Percentiles rank a stretch among this genome's conserved stretches.
Conservation (phyloP, 495 filamentous ascomycete genomes). For the Usnea hakonensis region DNA sequence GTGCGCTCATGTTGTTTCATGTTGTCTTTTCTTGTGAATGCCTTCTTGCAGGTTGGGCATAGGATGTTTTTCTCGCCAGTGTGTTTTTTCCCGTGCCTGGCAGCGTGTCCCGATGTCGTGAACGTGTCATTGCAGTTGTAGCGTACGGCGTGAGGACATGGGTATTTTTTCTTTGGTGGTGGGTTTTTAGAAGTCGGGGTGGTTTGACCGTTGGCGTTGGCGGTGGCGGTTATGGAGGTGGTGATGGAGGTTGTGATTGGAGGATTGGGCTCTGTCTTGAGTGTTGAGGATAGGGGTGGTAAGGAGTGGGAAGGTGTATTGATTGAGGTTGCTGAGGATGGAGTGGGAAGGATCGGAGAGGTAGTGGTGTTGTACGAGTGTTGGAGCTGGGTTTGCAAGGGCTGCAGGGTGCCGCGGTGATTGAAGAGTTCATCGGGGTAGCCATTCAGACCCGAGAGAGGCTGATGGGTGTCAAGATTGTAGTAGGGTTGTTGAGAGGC, state of each 20-base stretch:
- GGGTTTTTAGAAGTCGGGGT: constrained; percentile 13
- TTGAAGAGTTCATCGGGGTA: constrained; percentile 22
- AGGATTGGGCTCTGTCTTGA: constrained; percentile 20
- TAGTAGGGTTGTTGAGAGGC: constrained; percentile 17
- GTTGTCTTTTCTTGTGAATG: constrained; percentile 94
- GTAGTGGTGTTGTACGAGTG: constrained; percentile 18
- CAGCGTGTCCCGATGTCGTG: constrained; percentile 92
- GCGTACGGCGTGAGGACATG: constrained; percentile 50
- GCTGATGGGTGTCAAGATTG: constrained; percentile 17
- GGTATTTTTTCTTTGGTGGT: constrained; percentile 45
- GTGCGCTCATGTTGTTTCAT: constrained; percentile 97
- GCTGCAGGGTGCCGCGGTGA: constrained; percentile 34
- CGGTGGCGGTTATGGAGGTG: constrained; percentile 23
- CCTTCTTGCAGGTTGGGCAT: constrained; percentile 85
- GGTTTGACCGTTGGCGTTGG: constrained; percentile 4
- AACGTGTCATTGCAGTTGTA: constrained; percentile 75
- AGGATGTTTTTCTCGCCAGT: constrained; percentile 89
- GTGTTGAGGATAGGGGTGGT: constrained; percentile 1
- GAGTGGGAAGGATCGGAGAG: constrained; percentile 22
- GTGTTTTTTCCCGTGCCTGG: constrained; percentile 94
- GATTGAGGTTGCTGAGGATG: constrained; percentile 22
- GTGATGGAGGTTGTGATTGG: constrained; percentile 24
- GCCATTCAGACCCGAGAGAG: constrained; percentile 10
- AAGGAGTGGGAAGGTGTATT: constrained; percentile 19
- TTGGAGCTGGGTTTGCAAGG: constrained; percentile 34